Evolutionary conservation across 164 flowering plant genomes (phyloP).

Genomic region (Stephania japonica): DNA sequence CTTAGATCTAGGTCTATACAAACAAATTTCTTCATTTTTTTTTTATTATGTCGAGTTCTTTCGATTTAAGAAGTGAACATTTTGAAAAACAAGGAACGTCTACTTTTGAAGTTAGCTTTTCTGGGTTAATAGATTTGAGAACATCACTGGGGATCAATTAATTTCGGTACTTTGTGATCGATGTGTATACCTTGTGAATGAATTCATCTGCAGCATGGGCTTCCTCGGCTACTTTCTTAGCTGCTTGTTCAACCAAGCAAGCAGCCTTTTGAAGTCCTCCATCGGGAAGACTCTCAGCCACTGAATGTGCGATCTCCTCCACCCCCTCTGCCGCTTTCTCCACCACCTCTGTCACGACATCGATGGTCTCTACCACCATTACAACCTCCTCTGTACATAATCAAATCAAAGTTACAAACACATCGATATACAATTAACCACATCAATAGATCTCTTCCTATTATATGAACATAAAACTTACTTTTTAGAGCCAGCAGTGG

Average conservation of each 20-base stretch:
- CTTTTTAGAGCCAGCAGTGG: slow-evolving; percentile 26
- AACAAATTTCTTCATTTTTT: too few species aligned
- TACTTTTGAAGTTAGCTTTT: too few species aligned
- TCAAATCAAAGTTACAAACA: background rate
- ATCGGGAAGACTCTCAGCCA: slow-evolving; percentile 33
- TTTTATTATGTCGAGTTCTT: too few species aligned
- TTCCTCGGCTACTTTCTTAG: slow-evolving; percentile 27
- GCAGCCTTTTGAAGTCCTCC: slow-evolving; percentile 26
- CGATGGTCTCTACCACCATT: slow-evolving; percentile 20
- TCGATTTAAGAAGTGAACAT: too few species aligned
- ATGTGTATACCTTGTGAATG: slow-evolving; percentile 36
- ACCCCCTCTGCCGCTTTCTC: slow-evolving; percentile 40
- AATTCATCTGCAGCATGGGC: slow-evolving; percentile 24
- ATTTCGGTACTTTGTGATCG: too few species aligned
- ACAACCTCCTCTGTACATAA: slow-evolving; percentile 30
- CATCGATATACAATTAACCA: background rate
- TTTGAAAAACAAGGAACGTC: too few species aligned
- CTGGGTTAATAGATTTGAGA: too few species aligned
- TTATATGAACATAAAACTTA: slow-evolving; percentile 6
- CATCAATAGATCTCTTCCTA: too few species aligned
- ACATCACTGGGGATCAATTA: too few species aligned
- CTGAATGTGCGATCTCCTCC: slow-evolving; percentile 37
- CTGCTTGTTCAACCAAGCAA: slow-evolving; percentile 26
- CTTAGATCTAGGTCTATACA: too few species aligned
- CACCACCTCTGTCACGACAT: slow-evolving; percentile 28